Percentiles rank a stretch among this genome's conserved stretches.
Conservation (phyloP, 2,329 filamentous ascomycete species). For the Claviceps monticola region DNA sequence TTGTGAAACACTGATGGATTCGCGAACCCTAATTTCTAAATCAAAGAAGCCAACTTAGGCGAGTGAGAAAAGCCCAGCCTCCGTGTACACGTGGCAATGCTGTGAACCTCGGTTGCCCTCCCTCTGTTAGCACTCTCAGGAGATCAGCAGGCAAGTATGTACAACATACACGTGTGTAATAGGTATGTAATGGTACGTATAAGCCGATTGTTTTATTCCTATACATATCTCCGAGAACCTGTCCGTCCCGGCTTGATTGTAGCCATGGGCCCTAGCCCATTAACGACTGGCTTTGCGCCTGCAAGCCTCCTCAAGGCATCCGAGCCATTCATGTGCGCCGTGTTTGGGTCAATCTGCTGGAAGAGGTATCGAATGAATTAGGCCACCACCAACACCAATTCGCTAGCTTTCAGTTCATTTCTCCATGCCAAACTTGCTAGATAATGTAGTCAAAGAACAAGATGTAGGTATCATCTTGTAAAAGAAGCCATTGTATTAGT, state of each 20-base stretch:
- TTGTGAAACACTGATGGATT: slow-evolving; percentile 1
- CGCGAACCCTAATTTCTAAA: neutral
- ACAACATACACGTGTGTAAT: neutral
- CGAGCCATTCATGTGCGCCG: neutral
- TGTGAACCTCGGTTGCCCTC: neutral
- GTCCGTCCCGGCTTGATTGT: too few species aligned
- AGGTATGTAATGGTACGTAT: too few species aligned
- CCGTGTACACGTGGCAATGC: neutral
- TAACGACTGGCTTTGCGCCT: neutral
- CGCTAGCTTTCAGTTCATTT: too few species aligned
- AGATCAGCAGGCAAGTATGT: neutral
- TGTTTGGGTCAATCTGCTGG: neutral
- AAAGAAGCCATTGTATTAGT: too few species aligned
- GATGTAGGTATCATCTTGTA: too few species aligned
- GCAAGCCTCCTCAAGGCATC: neutral
- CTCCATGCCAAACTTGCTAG: neutral
- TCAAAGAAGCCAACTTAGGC: neutral
- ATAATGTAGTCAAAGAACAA: too few species aligned
- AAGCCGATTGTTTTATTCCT: too few species aligned
- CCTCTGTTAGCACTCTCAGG: neutral
- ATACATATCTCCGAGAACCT: too few species aligned
- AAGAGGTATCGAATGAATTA: neutral
- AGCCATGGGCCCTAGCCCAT: too few species aligned
- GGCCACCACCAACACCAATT: neutral
- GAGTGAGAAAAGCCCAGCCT: neutral